Evolutionary conservation across 768 basidiomycete genomes (phyloP), one percentile per base, ranked within the genome.

Genomic region (Sporobolomyces phaffii): DNA sequence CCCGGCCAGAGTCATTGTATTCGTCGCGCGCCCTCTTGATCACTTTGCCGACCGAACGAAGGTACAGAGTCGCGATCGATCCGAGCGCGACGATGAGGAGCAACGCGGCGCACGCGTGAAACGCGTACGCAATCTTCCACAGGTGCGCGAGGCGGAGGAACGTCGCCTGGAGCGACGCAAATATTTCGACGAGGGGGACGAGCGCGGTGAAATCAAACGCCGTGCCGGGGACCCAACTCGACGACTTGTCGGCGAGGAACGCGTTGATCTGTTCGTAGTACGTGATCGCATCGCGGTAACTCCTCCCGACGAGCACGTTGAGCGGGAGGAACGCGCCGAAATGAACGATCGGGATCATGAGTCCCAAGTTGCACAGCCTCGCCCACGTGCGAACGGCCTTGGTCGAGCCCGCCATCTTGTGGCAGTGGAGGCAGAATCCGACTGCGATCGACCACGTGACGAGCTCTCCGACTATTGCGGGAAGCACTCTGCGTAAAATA

Each of bases 401-500:
- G n/a, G 36, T 54, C 11, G 38, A 41, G 18, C 52, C 52, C 22
- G 36, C 6, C 10, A 36, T 40, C 22, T 18, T 26, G 38, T 54
- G 52, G 22, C 5, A 18, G 36, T 54, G 52, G n/a, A 54, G 36
- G n/a, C 38, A 40, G 36, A 54, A 54, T 2, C 5, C 34, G 2
- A 36, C 52, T 15, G 52, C 52, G 34, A 54, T 38, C 14, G 52
- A 54, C 52, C 52, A 54, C 36, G 52, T 54, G 17, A 54, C 52
- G n/a, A 40, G 18, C 24, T 54, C 52, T 13, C 52, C 52, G n/a
- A 54, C 38, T 10, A 54, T 40, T 13, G 52, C 52, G 3, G 52
- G 52, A 3, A 54, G 26, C 7, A 54, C 34, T 2, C 52, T 54
- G 22, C n/a, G 10, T 13, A 18, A 31, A 10, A 20, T 22, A 49